phyloP scores from a whole-genome alignment of 1,139 yeast genomes.

The Geotrichum histeridarum region DNA sequence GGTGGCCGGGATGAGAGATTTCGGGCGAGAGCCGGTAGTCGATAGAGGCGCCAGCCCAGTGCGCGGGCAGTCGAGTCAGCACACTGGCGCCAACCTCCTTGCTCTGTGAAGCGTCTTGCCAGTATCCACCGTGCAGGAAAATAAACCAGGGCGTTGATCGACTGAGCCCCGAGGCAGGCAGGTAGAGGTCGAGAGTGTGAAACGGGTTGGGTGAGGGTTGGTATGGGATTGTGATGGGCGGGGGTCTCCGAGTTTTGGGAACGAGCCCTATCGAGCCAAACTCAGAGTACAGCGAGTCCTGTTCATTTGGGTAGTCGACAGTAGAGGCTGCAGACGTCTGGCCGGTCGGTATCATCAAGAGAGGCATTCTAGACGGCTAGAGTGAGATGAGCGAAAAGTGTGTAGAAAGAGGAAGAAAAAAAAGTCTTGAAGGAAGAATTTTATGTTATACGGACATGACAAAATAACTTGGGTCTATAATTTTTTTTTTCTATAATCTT shows the following conservation, averaged over 20 bases:
- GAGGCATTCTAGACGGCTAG: slow-evolving; percentile 8
- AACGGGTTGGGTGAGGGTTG: slow-evolving; percentile 25
- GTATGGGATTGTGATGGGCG: slow-evolving; percentile 23
- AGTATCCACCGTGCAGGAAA: slow-evolving; percentile 78
- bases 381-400: background rate
- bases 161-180: slow-evolving; percentile 22
- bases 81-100: slow-evolving; percentile 49
- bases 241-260: slow-evolving; percentile 21
- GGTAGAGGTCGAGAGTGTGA: slow-evolving; percentile 23
- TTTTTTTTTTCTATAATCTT: background rate
- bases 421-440: background rate
- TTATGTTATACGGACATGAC: background rate
- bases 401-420: background rate
- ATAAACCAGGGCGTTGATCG: slow-evolving; percentile 35
- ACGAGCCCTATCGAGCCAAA: slow-evolving; percentile 12
- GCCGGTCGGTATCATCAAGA: background rate
- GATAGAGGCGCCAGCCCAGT: slow-evolving; percentile 39
- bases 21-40: slow-evolving; percentile 69
- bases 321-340: slow-evolving; percentile 4
- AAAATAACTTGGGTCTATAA: background rate
- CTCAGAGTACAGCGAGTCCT: slow-evolving; percentile 10
- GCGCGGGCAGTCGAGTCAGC: slow-evolving; percentile 25
- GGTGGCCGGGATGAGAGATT: slow-evolving; percentile 56
- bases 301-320: slow-evolving; percentile 11
- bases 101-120: slow-evolving; percentile 65